Base-by-base conservation (phyloP, 2,329 filamentous ascomycete species). In the Paracoccidioides lutzii region DNA sequence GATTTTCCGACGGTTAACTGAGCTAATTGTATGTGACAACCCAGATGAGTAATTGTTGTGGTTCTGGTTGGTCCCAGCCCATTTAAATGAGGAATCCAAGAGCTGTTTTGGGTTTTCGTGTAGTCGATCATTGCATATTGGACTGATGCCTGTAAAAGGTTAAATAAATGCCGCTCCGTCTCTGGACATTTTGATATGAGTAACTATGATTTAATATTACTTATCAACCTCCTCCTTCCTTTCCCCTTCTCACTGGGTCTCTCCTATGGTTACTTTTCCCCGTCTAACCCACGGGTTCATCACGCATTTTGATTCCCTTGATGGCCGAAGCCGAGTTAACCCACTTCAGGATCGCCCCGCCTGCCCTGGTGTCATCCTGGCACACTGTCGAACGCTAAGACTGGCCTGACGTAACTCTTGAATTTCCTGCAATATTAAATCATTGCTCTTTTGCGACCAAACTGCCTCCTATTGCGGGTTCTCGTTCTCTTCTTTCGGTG, bases 351-450 rank as follows among this genome's bases (percentile, higher is more conserved):
- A 41, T 41, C 22, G 35, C 49, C 35, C 12, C 32, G 41, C 37
- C 7, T 28, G 22, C 22, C 22, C 22, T 22, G 22, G 22, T 52
- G 38, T 52, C 49, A 40, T 52, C 41, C 37, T 22, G 28, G n/a
- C 49, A n/a, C 22, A 52, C 49, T 52, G 41, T 52, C 37, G 9
- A 37, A 15, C 38, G 49, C 49, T 52, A 52, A 42, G 12, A 41
- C 22, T 6, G 37, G 35, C 9, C 49, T 41, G 41, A 52, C 41
- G 49, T 37, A 52, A 12, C 49, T 52, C 49, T 41, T 42, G 37
- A 22, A 37, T 15, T 4, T 15, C 49, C 10, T 41, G 49, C 49
- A 52, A 52, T 15, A 52, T 52, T 52, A 52, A 52, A 52, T 52
- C 35, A 52, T 52, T 52, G 49, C 49, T 41, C 30, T 14, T 41